phyloP scores from a whole-genome alignment of 2,329 filamentous ascomycete genomes.

The Colletotrichum caudatum region DNA sequence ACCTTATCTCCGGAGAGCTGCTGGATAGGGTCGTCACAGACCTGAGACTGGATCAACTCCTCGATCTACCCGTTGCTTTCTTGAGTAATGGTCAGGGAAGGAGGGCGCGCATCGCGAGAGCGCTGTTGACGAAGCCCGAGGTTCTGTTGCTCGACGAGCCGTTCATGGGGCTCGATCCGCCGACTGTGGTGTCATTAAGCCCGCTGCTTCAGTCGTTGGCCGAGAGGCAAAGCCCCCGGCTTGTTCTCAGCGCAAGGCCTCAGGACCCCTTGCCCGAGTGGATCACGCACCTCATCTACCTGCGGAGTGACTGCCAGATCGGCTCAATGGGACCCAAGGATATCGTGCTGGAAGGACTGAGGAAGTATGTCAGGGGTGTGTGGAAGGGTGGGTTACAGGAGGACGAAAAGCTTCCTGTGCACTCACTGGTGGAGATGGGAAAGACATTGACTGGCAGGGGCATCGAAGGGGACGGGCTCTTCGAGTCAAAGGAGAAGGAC shows the following conservation, averaged over 20 bases:
- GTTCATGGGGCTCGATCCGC: constrained; percentile 95
- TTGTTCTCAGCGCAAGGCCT: constrained; percentile 83
- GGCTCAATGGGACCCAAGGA: constrained; percentile 74
- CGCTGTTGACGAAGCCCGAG: constrained; percentile 82
- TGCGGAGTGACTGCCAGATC: constrained; percentile 76
- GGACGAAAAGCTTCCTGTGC: constrained; percentile 62
- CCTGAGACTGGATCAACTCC: constrained; percentile 74
- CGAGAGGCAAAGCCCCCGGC: constrained; percentile 72
- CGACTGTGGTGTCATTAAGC: constrained; percentile 79
- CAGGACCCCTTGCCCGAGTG: constrained; percentile 91
- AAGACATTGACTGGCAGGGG: constrained; percentile 57
- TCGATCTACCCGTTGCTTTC: constrained; percentile 87
- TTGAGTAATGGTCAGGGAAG: constrained; percentile 94
- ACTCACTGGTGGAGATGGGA: constrained; percentile 63
- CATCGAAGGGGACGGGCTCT: constrained; percentile 53
- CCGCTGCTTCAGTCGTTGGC: constrained; percentile 77
- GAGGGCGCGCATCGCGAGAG: constrained; percentile 87
- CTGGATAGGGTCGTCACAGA: constrained; percentile 75
- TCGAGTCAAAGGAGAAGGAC: constrained; percentile 46
- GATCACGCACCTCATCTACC: constrained; percentile 85
- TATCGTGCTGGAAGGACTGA: constrained; percentile 68
- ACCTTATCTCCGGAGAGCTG: constrained; percentile 61
- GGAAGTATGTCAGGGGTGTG: constrained; percentile 61
- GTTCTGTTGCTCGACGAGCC: constrained; percentile 91
- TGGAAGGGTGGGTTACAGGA: constrained; percentile 58